Evolutionary conservation across 2,329 filamentous ascomycete genomes (phyloP).

Genomic region (Trichoderma oligosporum): DNA sequence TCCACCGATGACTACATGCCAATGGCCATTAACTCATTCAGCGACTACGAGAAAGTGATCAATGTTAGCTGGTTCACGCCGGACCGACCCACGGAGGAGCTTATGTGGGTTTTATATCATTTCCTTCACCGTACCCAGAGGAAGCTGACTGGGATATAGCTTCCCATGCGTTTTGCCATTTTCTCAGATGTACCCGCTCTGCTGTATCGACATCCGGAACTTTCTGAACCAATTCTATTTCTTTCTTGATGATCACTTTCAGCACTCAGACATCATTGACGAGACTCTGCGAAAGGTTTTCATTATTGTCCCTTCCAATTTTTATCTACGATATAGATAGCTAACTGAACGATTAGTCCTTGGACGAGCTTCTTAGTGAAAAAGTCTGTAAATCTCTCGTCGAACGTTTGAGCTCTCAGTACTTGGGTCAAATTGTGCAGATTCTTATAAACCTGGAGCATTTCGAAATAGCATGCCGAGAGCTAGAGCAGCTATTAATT

Average conservation of each 20-base stretch:
- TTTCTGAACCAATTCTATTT: constrained; percentile 98
- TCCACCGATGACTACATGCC: constrained; percentile 99
- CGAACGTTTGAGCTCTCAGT: constrained; percentile 84
- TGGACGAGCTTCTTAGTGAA: constrained; percentile 91
- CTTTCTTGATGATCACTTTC: constrained; percentile 94
- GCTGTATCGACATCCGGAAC: constrained; percentile 96
- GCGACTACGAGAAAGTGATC: constrained; percentile 93
- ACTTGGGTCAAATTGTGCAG: constrained; percentile 95
- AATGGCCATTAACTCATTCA: constrained; percentile 86
- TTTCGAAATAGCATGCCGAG: constrained; percentile 88
- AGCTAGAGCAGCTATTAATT: constrained; percentile 82
- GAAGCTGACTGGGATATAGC: constrained; percentile 39
- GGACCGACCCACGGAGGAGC: constrained; percentile 69
- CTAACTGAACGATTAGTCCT: constrained; percentile 50
- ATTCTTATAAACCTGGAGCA: constrained; percentile 97
- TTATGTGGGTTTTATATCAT: constrained; percentile 55
- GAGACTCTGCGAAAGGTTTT: constrained; percentile 74
- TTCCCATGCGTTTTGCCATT: constrained; percentile 97
- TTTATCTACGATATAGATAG: neutral
- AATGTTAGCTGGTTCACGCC: constrained; percentile 95
- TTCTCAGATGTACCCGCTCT: constrained; percentile 97
- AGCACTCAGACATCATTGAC: constrained; percentile 84
- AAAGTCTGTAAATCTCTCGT: constrained; percentile 90
- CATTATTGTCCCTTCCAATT: neutral
- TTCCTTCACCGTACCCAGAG: neutral